These are phyloP conservation scores for Fusarium tricinctum DNA, from an alignment of 2,329 filamentous ascomycete genomes.

Conservation along the genomic window DNA sequence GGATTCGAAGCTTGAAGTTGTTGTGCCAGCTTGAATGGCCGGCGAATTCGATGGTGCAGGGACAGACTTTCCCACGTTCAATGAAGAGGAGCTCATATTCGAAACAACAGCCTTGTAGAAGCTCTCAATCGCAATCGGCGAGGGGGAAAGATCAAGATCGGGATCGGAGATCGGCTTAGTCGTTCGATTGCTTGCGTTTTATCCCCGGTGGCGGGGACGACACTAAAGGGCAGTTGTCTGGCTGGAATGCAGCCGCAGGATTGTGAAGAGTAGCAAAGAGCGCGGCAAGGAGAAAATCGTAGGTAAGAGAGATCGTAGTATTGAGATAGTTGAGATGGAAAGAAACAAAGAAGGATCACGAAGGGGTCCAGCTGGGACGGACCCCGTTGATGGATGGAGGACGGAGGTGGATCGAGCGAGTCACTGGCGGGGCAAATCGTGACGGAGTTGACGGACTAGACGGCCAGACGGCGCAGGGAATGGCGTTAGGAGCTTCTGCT, in stretches of 20 bases:
- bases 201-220: slow-evolving; percentile 20
- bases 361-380: slow-evolving; percentile 55
- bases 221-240: slow-evolving; percentile 9
- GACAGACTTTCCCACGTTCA: slow-evolving; percentile 65
- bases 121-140: slow-evolving; percentile 9
- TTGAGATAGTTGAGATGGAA: slow-evolving; percentile 23
- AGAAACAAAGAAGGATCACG: slow-evolving; percentile 35
- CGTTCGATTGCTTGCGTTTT: slow-evolving; percentile 17
- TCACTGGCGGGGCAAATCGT: slow-evolving; percentile 57
- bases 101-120: background rate
- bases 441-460: slow-evolving; percentile 46
- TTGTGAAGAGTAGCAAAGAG: background rate
- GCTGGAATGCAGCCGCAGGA: slow-evolving; percentile 5
- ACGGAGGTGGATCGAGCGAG: slow-evolving; percentile 52
- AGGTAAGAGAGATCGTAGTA: slow-evolving; percentile 16
- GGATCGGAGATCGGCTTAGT: slow-evolving; percentile 14
- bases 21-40: slow-evolving; percentile 58
- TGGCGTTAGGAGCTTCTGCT: slow-evolving; percentile 29
- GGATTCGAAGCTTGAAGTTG: slow-evolving; percentile 64
- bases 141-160: slow-evolving; percentile 11
- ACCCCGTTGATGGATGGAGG: slow-evolving; percentile 53
- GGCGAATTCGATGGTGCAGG: slow-evolving; percentile 59
- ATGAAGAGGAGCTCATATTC: slow-evolving; percentile 55
- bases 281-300: background rate
- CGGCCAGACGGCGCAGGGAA: slow-evolving; percentile 26